Base-by-base conservation (phyloP, 495 filamentous ascomycete genomes). In the Hypoxylon subgilvum region DNA sequence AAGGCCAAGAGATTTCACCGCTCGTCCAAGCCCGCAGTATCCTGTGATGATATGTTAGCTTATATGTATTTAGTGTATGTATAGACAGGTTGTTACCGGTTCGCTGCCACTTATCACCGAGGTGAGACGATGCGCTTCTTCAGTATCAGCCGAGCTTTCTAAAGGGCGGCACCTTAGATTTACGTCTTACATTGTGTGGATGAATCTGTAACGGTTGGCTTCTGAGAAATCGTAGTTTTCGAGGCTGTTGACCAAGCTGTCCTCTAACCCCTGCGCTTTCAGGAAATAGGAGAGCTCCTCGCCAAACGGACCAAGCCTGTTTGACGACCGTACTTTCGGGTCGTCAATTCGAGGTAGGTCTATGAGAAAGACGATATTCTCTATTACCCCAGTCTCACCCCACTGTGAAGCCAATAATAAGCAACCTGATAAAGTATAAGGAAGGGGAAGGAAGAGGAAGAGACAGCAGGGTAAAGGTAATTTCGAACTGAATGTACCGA, bases 331-430 rank as follows among this genome's bases (percentile, higher is more conserved):
- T 21, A 63, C 22, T 18, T 73, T 51, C 2, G 71, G 63, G 10
- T 71, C 57, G 6, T 71, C 49, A 8, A 81, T 74, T 18, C 81
- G 79, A 0, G 92, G 92, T 7, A 96, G 81, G 66, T 96, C 92
- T 54, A 96, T 89, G 4, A 96, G 68, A 60, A 96, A 96, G 2
- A 89, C 84, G 57, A 83, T 87, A 68, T 96, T 95, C 65, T 96
- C 91, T 84, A 95, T 89, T 1, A 84, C 63, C 0, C 86, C 85
- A 2, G 80, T 79, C 65, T 93, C 92, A 0, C 92, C 92, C 92
- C 92, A 96, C 67, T 63, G 14, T 9, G 4, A n/a, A 23, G 22
- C 4, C 1, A 18, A 41, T 13, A 18, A 9, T 51, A 34, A 58
- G 47, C n/a, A 7, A 27, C 7, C 9, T 32, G n/a, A 10, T 38